phyloP scores from a whole-genome alignment of 78 protist species.

The Dictyostelium capitatum region DNA sequence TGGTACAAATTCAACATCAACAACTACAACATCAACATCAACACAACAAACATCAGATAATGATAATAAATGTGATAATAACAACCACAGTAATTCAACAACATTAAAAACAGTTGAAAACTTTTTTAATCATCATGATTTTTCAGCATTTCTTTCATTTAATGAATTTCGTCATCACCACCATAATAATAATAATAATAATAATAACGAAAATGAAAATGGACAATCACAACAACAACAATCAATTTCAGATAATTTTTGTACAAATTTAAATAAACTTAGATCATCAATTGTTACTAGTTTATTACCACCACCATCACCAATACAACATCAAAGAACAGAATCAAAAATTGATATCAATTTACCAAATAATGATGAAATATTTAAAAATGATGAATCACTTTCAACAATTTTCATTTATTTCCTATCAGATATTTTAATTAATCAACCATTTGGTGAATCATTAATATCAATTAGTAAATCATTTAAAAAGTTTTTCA shows the following conservation, averaged over 20 bases:
- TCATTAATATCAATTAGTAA: background rate
- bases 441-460: background rate
- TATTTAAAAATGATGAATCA: conserved; percentile 8
- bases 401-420: conserved; percentile 11
- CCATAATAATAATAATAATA: background rate
- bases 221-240: too few relatives aligned
- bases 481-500: background rate
- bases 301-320: background rate
- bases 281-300: background rate
- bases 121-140: conserved; percentile 36
- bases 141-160: conserved; percentile 29
- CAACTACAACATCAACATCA: too few relatives aligned
- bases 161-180: conserved; percentile 1
- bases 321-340: background rate
- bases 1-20: too few relatives aligned
- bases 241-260: background rate
- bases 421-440: background rate
- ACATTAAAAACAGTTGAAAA: background rate
- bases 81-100: background rate
- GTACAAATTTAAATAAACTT: background rate
- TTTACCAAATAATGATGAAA: conserved; percentile 4
- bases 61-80: background rate
- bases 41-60: too few relatives aligned
- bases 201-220: too few relatives aligned
- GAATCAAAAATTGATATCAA: background rate